These are phyloP conservation scores for Pseudocercospora ulei DNA, from an alignment of 2,329 filamentous ascomycete genomes.

Conservation along the genomic window DNA sequence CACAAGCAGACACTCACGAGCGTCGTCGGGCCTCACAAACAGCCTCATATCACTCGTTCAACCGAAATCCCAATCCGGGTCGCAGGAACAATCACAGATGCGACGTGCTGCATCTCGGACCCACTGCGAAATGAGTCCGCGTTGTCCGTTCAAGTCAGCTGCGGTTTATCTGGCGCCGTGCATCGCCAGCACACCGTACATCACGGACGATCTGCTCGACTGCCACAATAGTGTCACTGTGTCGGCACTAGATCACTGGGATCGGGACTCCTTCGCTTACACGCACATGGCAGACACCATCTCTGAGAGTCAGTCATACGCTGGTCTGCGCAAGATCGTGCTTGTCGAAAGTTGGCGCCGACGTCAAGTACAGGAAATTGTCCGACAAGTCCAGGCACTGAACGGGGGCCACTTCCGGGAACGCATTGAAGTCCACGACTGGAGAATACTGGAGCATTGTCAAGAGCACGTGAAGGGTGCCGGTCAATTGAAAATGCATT, in stretches of 20 bases:
- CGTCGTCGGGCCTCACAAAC: slow-evolving; percentile 7
- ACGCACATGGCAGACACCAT: slow-evolving; percentile 20
- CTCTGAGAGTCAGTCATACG: slow-evolving; percentile 31
- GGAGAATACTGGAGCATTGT: slow-evolving; percentile 29
- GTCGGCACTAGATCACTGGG: slow-evolving; percentile 26
- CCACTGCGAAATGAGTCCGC: slow-evolving; percentile 9
- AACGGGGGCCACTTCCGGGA: slow-evolving; percentile 26
- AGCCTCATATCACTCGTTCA: slow-evolving; percentile 10
- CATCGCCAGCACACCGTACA: slow-evolving; percentile 28
- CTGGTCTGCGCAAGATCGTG: slow-evolving; percentile 29
- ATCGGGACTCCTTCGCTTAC: slow-evolving; percentile 28
- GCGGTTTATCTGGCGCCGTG: slow-evolving; percentile 28
- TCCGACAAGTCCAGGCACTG: slow-evolving; percentile 21
- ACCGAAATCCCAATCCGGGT: neutral
- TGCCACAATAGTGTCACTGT: slow-evolving; percentile 19
- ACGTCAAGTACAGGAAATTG: slow-evolving; percentile 13
- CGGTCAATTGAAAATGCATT: slow-evolving; percentile 21
- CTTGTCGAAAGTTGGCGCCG: slow-evolving; percentile 29
- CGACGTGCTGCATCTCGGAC: slow-evolving; percentile 6
- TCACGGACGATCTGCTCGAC: slow-evolving; percentile 27
- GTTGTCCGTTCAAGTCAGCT: slow-evolving; percentile 23
- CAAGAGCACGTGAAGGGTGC: slow-evolving; percentile 16
- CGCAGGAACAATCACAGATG: slow-evolving; percentile 9
- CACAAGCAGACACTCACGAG: slow-evolving; percentile 4
- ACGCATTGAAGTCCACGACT: slow-evolving; percentile 30